These are phyloP conservation scores for Penicillium manginii DNA, from an alignment of 495 filamentous ascomycete genomes.

Conservation along the genomic window DNA sequence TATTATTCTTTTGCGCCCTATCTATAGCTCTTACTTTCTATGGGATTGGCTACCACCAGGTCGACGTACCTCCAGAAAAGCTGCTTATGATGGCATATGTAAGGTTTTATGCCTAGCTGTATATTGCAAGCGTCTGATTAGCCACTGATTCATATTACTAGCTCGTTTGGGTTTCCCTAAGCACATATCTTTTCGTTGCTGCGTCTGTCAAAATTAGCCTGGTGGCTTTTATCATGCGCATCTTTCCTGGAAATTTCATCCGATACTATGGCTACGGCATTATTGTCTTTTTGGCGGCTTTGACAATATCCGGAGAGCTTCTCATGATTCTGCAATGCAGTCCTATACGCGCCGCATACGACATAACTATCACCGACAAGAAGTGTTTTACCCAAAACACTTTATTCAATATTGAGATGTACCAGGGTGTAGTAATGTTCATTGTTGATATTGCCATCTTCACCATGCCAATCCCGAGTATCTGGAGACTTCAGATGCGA, in stretches of 20 bases:
- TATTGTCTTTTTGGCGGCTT: slow-evolving; percentile 15
- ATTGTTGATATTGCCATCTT: slow-evolving; percentile 56
- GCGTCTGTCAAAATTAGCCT: slow-evolving; percentile 23
- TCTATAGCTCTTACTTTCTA: slow-evolving; percentile 3
- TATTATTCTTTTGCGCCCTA: neutral
- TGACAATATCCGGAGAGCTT: slow-evolving; percentile 23
- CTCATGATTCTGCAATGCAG: slow-evolving; percentile 21
- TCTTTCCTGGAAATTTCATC: slow-evolving; percentile 20
- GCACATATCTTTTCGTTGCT: slow-evolving; percentile 24
- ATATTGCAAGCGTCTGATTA: neutral
- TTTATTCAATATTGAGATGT: slow-evolving; percentile 20
- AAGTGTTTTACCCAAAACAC: slow-evolving; percentile 18
- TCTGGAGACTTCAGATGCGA: slow-evolving; percentile 47
- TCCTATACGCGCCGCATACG: slow-evolving; percentile 20
- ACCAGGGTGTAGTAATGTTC: slow-evolving; percentile 34
- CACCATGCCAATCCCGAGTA: slow-evolving; percentile 49
- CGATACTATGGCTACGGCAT: slow-evolving; percentile 11
- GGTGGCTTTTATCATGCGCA: slow-evolving; percentile 25
- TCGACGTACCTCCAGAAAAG: neutral
- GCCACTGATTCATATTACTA: neutral
- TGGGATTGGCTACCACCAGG: slow-evolving; percentile 14
- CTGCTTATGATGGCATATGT: neutral
- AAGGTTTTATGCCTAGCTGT: neutral
- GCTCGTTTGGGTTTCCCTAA: slow-evolving; percentile 19
- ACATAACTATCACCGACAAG: slow-evolving; percentile 10